phyloP scores from a whole-genome alignment of 2,329 filamentous ascomycete genomes.

The Fusarium lyarnte region DNA sequence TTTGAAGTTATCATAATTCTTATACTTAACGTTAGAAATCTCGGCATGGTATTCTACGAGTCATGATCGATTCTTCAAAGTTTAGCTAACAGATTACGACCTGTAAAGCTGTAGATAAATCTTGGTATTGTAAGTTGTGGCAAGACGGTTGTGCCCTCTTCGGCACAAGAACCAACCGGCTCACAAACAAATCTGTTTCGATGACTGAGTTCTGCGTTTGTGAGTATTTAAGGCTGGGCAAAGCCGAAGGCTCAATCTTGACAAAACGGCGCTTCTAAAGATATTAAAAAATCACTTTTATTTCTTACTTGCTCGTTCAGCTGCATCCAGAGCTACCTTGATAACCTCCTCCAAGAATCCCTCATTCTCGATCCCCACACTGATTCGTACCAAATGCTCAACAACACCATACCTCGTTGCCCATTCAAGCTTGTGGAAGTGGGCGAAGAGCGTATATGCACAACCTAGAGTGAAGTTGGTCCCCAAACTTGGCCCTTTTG shows the following conservation, averaged over 20 bases:
- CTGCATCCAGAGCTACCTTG: slow-evolving; percentile 25
- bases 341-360: slow-evolving; percentile 41
- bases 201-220: neutral
- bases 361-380: slow-evolving; percentile 55
- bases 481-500: slow-evolving; percentile 61
- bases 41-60: neutral
- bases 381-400: slow-evolving; percentile 55
- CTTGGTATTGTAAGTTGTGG: neutral
- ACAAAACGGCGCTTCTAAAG: neutral
- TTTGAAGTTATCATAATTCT: neutral
- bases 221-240: neutral
- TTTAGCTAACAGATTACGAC: neutral
- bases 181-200: neutral
- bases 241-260: neutral
- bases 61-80: neutral
- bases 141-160: neutral
- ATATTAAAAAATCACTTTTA: neutral
- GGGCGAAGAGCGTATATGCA: slow-evolving; percentile 53
- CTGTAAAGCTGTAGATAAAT: neutral
- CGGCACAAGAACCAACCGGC: too few species aligned
- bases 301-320: neutral
- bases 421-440: slow-evolving; percentile 50
- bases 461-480: slow-evolving; percentile 58
- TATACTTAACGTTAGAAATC: neutral
- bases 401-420: slow-evolving; percentile 52